Evolutionary conservation across 2,329 filamentous ascomycete species (phyloP).

Genomic region (Cryphonectria parasitica): DNA sequence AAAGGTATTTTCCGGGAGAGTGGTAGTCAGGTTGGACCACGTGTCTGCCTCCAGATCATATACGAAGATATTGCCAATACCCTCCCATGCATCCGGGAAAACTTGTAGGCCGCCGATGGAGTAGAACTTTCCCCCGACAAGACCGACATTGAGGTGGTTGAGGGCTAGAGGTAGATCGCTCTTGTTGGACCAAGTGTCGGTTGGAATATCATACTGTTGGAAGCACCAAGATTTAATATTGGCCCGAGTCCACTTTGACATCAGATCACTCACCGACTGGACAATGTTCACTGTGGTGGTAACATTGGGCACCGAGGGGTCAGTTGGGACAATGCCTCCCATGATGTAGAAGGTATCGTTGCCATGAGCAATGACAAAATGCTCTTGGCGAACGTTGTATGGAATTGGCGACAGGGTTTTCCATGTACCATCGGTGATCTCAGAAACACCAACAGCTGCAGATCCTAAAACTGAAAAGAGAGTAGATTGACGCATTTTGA

Average conservation of each 20-base stretch:
- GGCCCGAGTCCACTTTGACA: not conserved
- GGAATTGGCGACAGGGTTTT: constrained; percentile 33
- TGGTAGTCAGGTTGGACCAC: constrained; percentile 36
- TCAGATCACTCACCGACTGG: constrained; percentile 30
- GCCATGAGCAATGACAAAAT: constrained; percentile 34
- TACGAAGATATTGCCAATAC: constrained; percentile 35
- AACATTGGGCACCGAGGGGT: constrained; percentile 24
- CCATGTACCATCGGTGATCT: constrained; percentile 32
- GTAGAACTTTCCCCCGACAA: constrained; percentile 42
- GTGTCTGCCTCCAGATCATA: constrained; percentile 37
- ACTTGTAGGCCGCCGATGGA: constrained; percentile 43
- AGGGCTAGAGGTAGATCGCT: constrained; percentile 37
- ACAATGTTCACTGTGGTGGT: constrained; percentile 34
- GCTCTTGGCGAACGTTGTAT: constrained; percentile 36
- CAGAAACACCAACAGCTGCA: constrained; percentile 1
- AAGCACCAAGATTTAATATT: not conserved
- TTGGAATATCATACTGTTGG: constrained; percentile 34
- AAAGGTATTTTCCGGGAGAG: constrained; percentile 36
- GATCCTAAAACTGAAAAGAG: not conserved
- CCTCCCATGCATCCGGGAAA: constrained; percentile 35
- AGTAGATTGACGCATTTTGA: not conserved
- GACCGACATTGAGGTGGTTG: constrained; percentile 45
- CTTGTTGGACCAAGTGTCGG: constrained; percentile 36
- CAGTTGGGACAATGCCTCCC: constrained; percentile 35
- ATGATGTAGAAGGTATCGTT: constrained; percentile 34